Percentiles rank a stretch among this genome's conserved stretches.
Conservation (phyloP, 768 basidiomycete species). For the Boletus insuetus region DNA sequence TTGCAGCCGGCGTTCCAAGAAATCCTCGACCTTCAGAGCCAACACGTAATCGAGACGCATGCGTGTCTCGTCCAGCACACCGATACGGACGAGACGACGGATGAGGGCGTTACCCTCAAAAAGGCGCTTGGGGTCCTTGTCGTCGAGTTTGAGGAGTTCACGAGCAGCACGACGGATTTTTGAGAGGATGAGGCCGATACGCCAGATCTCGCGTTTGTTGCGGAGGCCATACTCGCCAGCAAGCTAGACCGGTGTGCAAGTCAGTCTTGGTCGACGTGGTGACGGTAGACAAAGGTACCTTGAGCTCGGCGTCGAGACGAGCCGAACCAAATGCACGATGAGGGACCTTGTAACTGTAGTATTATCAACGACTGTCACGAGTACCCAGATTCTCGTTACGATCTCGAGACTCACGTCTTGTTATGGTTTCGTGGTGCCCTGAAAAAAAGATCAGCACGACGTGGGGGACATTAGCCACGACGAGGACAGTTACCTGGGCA, state of each 20-base stretch:
- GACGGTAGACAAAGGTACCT: slow-evolving; percentile 50
- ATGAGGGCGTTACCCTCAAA: slow-evolving; percentile 99
- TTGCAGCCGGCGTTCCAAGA: slow-evolving; percentile 98
- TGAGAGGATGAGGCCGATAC: slow-evolving; percentile 95
- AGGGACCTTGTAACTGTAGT: slow-evolving; percentile 94
- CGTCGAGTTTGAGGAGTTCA: slow-evolving; percentile 99
- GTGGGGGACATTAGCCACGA: background rate
- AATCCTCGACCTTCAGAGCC: slow-evolving; percentile 98
- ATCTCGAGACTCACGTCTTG: slow-evolving; percentile 91
- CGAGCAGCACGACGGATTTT: slow-evolving; percentile 99
- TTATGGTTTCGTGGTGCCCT: slow-evolving; percentile 91
- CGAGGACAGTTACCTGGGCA: slow-evolving; percentile 71
- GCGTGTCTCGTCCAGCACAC: slow-evolving; percentile 97
- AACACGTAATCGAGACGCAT: slow-evolving; percentile 99
- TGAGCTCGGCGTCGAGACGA: slow-evolving; percentile 98
- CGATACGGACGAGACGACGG: slow-evolving; percentile 95
- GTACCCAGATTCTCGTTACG: slow-evolving; percentile 65
- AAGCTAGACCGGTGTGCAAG: slow-evolving; percentile 54
- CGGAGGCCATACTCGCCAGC: slow-evolving; percentile 99
- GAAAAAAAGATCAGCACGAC: slow-evolving; percentile 27
- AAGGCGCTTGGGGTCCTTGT: slow-evolving; percentile 99
- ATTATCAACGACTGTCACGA: slow-evolving; percentile 55
- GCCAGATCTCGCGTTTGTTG: slow-evolving; percentile 99
- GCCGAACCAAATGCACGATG: slow-evolving; percentile 95
- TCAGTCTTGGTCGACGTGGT: background rate